Base-by-base conservation (phyloP, 768 basidiomycete genomes). In the Lactarius akahatsu region DNA sequence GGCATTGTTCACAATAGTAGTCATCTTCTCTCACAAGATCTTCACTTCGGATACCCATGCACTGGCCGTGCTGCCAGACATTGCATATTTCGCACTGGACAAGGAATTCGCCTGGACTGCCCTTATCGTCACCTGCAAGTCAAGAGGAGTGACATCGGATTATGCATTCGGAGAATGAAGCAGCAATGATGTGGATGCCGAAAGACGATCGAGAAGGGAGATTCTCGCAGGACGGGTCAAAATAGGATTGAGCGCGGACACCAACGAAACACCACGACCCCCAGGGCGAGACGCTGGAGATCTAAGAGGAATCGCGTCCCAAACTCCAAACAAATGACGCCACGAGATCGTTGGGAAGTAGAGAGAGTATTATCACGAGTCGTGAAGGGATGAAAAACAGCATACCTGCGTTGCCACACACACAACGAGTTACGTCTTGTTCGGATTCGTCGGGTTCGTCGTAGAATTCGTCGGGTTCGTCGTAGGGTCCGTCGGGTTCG, bases 81-180 rank as follows among this genome's bases (percentile, higher is more conserved):
- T 95, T 92, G 81, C 96, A 99, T 50, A 82, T 88, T 78, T 98
- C 96, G 78, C 96, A 99, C 76, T 94, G 91, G 59, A 98, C 94
- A 93, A 98, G 97, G 79, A 96, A 92, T 76, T 93, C 95, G 57
- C 94, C 92, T 60, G 91, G 92, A 74, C 90, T 88, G 60, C 85
- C 85, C 73, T 90, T 88, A 72, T 88, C 87, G 76, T 90, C 89
- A 81, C 77, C 78, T 78, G 74, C 68, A 63, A 69, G 61, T 65
- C 47, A 28, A 56, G 36, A 20, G 63, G 66, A 65, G 26, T 56
- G 69, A 64, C 66, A 68, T 72, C 73, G 78, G 70, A 75, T 72
- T 45, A 65, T 65, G 52, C 26, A 11, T 43, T 54, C 40, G 9
- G 30, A 68, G 67, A 41, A 57, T 69, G 57, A 57, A 26, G 32